These are phyloP conservation scores for Voacanga thouarsii DNA, from an alignment of 257 asterid genomes.

Conservation along the genomic window DNA sequence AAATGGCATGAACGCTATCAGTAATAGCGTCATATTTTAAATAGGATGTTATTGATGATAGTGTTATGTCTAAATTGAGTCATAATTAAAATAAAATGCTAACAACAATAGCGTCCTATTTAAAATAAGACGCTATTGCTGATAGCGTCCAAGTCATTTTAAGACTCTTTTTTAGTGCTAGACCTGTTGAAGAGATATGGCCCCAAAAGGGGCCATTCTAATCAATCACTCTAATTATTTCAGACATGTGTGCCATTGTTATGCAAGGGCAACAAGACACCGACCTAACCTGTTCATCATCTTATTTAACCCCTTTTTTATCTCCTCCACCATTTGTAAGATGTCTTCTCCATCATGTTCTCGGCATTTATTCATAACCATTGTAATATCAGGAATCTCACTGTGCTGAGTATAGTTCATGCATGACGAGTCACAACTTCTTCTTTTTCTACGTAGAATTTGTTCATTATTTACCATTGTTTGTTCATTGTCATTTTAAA, in stretches of 20 bases:
- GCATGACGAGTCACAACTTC: background rate
- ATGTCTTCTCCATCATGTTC: background rate
- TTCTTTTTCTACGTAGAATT: background rate
- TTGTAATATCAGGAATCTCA: background rate
- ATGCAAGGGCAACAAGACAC: background rate
- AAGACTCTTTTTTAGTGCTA: too few relatives aligned
- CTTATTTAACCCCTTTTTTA: background rate
- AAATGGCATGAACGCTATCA: too few relatives aligned
- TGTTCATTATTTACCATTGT: background rate
- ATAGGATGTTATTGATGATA: too few relatives aligned
- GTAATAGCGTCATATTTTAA: too few relatives aligned
- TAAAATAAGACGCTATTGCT: too few relatives aligned
- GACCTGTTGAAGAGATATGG: too few relatives aligned
- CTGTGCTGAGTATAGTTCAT: background rate
- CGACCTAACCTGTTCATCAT: background rate
- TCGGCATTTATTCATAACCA: background rate
- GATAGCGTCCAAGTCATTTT: too few relatives aligned
- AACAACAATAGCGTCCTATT: too few relatives aligned
- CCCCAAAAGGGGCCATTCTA: too few relatives aligned
- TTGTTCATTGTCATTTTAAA: background rate
- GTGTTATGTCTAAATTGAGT: too few relatives aligned
- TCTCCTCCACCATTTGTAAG: background rate
- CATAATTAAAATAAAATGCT: too few relatives aligned
- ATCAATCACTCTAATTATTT: too few relatives aligned
- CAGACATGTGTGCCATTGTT: background rate